Evolutionary conservation across 2,329 filamentous ascomycete species (phyloP), one percentile per base, ranked within the genome.

Genomic region (Diaporthe citrichinensis): DNA sequence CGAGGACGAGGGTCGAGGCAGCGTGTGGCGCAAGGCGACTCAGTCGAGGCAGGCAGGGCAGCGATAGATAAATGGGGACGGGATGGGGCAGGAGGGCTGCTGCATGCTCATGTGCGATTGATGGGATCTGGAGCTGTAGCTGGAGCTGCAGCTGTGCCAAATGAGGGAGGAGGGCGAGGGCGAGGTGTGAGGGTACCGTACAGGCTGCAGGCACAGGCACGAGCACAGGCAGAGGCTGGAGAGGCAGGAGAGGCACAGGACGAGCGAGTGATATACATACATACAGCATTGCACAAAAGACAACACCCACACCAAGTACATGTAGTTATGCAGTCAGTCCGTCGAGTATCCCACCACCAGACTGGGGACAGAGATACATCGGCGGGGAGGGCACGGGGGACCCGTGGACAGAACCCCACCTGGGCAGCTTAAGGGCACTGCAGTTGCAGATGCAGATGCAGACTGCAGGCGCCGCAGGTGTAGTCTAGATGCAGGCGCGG

Each of bases 11-110:
- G 62, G 49, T 39, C 41, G n/a, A 74, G 57, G 34, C 51, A 71
- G 57, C 49, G 58, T 53, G 28, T 74, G 58, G 73, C 68, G 75
- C 53, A 69, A 71, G 58, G 46, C 72, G 67, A 68, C 14, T 72
- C 49, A 57, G 73, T 69, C 68, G 68, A 75, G 73, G 73, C 59
- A 74, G 67, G 59, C 44, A 76, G 75, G 68, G 59, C 46, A 51
- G 28, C 46, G 69, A 75, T 76, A 75, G 69, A 76, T 69, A 73
- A 71, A 71, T 44, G 53, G 68, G 68, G 72, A 68, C 73, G 58
- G 73, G 28, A 76, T 31, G 67, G 71, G 68, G 67, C 67, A 57
- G 71, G 61, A 76, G 62, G 68, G 73, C 61, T 73, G 71, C 49
- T 53, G 65, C 58, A 73, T 65, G 71, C 58, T 55, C 65, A 55